A percentile compares a stretch with the other conserved stretches of the same genome.
Evolutionary conservation across 2,329 filamentous ascomycete genomes (phyloP).

Genomic region (Pseudopithomyces chartarum): DNA sequence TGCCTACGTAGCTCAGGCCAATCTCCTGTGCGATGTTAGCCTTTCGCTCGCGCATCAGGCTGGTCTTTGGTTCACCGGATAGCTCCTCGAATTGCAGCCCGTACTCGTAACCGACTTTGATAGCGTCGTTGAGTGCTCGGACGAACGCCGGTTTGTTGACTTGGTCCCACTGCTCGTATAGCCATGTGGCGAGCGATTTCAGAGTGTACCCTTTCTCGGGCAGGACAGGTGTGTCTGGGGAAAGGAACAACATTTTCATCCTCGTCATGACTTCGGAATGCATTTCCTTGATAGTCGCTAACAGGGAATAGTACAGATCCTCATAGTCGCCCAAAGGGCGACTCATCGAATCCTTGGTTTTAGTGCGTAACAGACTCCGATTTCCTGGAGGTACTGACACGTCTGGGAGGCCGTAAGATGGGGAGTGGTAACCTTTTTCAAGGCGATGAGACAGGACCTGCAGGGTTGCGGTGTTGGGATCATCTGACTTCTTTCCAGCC

Average conservation of each 20-base stretch:
- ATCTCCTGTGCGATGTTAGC: neutral
- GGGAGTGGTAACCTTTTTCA: slow-evolving; percentile 31
- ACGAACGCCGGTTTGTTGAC: slow-evolving; percentile 31
- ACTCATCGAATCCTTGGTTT: slow-evolving; percentile 52
- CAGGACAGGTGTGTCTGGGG: slow-evolving; percentile 14
- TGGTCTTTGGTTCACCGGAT: slow-evolving; percentile 11
- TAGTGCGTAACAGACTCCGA: no score
- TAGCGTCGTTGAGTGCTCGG: slow-evolving; percentile 30
- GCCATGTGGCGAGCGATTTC: slow-evolving; percentile 15
- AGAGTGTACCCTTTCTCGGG: slow-evolving; percentile 17
- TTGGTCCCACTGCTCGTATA: slow-evolving; percentile 27
- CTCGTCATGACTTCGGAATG: slow-evolving; percentile 27
- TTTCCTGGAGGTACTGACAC: slow-evolving; percentile 45
- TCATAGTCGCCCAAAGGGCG: slow-evolving; percentile 40
- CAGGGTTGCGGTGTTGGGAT: slow-evolving; percentile 36
- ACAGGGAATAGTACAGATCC: slow-evolving; percentile 38
- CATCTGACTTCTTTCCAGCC: neutral
- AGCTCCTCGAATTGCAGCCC: slow-evolving; percentile 22
- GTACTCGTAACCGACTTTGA: slow-evolving; percentile 22
- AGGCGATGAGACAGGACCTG: slow-evolving; percentile 38
- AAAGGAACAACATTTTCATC: slow-evolving; percentile 32
- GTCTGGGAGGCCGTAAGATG: slow-evolving; percentile 18
- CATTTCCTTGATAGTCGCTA: slow-evolving; percentile 33
- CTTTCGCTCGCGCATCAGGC: slow-evolving; percentile 18
- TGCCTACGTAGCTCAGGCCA: slow-evolving; percentile 26